These are phyloP conservation scores for Zostera marina DNA, from an alignment of 116 monocot species.

Conservation along the genomic window DNA sequence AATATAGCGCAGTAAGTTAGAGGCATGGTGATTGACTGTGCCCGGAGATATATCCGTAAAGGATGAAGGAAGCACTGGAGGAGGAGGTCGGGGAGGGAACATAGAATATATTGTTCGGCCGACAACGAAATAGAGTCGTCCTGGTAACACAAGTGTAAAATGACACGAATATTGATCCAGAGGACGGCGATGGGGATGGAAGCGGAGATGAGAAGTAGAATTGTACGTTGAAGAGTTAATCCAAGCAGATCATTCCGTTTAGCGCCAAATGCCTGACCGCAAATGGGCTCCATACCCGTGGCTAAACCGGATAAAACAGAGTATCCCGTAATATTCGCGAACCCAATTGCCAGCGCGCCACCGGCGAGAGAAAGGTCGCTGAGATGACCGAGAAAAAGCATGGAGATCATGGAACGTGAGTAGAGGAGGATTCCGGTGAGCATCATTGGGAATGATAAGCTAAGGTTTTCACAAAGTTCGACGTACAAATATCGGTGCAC, in stretches of 20 bases:
- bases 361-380: conserved; percentile 20
- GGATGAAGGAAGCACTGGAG: conserved; percentile 23
- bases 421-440: conserved; percentile 14
- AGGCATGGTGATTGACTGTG: conserved; percentile 22
- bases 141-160: conserved; percentile 17
- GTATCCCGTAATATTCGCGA: conserved; percentile 47
- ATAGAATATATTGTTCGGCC: conserved; percentile 13
- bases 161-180: conserved; percentile 16
- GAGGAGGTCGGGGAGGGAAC: conserved; percentile 20
- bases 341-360: conserved; percentile 26
- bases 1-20: conserved; percentile 23
- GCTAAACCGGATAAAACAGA: conserved; percentile 33
- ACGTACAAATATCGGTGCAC: background rate
- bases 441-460: conserved; percentile 6
- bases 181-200: conserved; percentile 19
- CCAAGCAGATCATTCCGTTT: conserved; percentile 12
- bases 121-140: conserved; percentile 8
- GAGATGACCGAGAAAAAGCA: conserved; percentile 16
- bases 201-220: conserved; percentile 22
- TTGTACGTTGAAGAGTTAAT: conserved; percentile 18
- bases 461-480: background rate
- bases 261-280: conserved; percentile 34
- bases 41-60: conserved; percentile 21
- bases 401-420: conserved; percentile 20
- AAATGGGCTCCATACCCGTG: conserved; percentile 38